Evolutionary conservation across 2,329 filamentous ascomycete species (phyloP).

Genomic region (Nemania diffusa): DNA sequence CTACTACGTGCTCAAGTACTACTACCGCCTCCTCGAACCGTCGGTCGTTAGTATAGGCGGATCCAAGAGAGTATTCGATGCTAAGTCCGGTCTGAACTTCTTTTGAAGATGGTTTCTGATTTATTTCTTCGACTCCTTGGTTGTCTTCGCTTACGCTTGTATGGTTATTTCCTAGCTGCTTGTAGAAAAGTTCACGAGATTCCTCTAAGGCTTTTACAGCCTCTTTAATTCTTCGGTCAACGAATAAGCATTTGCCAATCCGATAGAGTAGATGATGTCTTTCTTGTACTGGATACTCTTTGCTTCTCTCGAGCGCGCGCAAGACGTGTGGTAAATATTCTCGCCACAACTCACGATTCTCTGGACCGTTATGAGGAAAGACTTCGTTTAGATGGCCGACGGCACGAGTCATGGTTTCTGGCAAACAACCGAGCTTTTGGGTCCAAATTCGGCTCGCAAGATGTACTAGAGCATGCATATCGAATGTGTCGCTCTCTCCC

Average conservation of each 20-base stretch:
- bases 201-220: slow-evolving; percentile 28
- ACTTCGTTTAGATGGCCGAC: slow-evolving; percentile 6
- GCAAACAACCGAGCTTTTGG: slow-evolving; percentile 25
- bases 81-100: neutral
- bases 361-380: slow-evolving; percentile 20
- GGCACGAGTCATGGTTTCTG: slow-evolving; percentile 7
- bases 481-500: slow-evolving; percentile 43
- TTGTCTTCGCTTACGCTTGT: neutral
- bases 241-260: slow-evolving; percentile 40
- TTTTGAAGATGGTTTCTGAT: no score
- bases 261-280: slow-evolving; percentile 35
- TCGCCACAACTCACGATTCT: slow-evolving; percentile 40
- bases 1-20: slow-evolving; percentile 11
- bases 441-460: slow-evolving; percentile 48
- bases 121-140: slow-evolving; percentile 32
- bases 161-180: neutral
- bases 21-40: slow-evolving; percentile 1
- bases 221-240: slow-evolving; percentile 39
- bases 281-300: slow-evolving; percentile 33
- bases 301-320: slow-evolving; percentile 20
- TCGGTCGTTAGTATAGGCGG: neutral
- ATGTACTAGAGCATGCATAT: slow-evolving; percentile 54
- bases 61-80: slow-evolving; percentile 10
- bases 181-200: neutral
- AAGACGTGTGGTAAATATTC: slow-evolving; percentile 47